Evolutionary conservation across 306 rosid genomes (phyloP).

Genomic region (Geum urbanum): DNA sequence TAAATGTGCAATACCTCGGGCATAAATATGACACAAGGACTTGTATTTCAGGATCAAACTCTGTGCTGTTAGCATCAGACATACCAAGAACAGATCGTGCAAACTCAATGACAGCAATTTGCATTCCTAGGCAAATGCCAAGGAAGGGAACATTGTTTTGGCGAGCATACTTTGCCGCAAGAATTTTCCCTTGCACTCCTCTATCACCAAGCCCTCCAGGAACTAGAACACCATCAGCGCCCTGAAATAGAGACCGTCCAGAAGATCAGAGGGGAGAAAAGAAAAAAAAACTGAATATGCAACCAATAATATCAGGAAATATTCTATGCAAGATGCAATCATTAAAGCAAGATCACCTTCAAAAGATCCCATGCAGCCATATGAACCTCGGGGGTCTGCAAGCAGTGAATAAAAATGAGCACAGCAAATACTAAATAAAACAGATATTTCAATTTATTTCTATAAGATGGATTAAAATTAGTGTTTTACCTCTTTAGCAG

Average conservation of each 20-base stretch:
- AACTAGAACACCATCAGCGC: slow-evolving; percentile 76
- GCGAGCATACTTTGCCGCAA: slow-evolving; percentile 78
- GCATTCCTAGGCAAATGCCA: slow-evolving; percentile 86
- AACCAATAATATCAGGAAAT: slow-evolving; percentile 12
- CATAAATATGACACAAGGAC: slow-evolving; percentile 77
- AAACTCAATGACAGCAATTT: slow-evolving; percentile 78
- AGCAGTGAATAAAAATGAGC: slow-evolving; percentile 16
- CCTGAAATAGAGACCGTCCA: slow-evolving; percentile 43
- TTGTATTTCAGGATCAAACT: slow-evolving; percentile 55
- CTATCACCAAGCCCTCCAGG: slow-evolving; percentile 93
- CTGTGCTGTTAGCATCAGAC: slow-evolving; percentile 67
- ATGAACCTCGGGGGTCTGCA: slow-evolving; percentile 59
- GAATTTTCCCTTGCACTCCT: slow-evolving; percentile 87
- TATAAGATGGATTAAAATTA: slow-evolving; percentile 13
- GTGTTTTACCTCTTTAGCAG: slow-evolving; percentile 44
- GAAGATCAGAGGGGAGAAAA: background rate
- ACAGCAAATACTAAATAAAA: slow-evolving; percentile 3
- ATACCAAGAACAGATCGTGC: slow-evolving; percentile 73
- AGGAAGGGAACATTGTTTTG: slow-evolving; percentile 66
- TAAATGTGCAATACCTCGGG: slow-evolving; percentile 53
- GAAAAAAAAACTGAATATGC: slow-evolving; percentile 9
- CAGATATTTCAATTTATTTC: too few species aligned
- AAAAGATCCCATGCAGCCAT: slow-evolving; percentile 76
- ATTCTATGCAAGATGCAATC: background rate
- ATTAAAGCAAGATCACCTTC: slow-evolving; percentile 45